phyloP scores from a whole-genome alignment of 2,329 filamentous ascomycete genomes.

The Aureobasidium uvarum region DNA sequence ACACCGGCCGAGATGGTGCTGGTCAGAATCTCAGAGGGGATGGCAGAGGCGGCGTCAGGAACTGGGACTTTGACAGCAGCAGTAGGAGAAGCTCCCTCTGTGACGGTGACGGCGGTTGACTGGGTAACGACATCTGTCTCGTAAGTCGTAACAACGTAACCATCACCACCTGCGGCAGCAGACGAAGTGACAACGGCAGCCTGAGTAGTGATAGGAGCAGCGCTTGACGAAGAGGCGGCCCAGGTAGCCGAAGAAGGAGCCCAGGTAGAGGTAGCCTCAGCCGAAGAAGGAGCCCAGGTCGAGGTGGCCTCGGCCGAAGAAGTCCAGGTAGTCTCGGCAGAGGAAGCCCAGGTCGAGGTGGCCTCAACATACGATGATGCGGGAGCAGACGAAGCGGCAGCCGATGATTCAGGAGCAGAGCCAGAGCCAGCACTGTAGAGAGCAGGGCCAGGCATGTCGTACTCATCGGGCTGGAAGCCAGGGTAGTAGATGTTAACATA shows the following conservation, averaged over 20 bases:
- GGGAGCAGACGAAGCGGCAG: slow-evolving; percentile 13
- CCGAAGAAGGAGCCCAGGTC: slow-evolving; percentile 28
- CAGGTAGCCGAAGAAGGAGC: slow-evolving; percentile 32
- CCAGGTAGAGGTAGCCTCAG: slow-evolving; percentile 25
- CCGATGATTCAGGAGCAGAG: slow-evolving; percentile 6
- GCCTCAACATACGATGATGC: not conserved
- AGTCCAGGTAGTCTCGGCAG: not conserved
- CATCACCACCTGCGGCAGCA: not conserved
- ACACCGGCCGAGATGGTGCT: slow-evolving; percentile 29
- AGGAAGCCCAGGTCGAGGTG: too few species aligned
- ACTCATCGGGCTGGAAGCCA: slow-evolving; percentile 39
- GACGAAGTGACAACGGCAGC: slow-evolving; percentile 16
- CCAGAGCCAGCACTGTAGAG: slow-evolving; percentile 31
- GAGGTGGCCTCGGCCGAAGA: slow-evolving; percentile 18
- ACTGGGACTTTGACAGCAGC: not conserved
- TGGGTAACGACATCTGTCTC: slow-evolving; percentile 17
- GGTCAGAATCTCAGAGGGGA: slow-evolving; percentile 22
- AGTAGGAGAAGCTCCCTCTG: slow-evolving; percentile 31
- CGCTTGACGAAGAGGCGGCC: slow-evolving; percentile 33
- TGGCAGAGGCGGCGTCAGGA: not conserved
- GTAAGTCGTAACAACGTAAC: slow-evolving; percentile 9
- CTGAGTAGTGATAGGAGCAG: slow-evolving; percentile 12
- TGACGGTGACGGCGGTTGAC: slow-evolving; percentile 26
- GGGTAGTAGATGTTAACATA: slow-evolving; percentile 58
- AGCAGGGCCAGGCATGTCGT: slow-evolving; percentile 54